These are phyloP conservation scores for Botryosphaeria dothidea DNA, from an alignment of 2,329 filamentous ascomycete species.

Conservation along the genomic window DNA sequence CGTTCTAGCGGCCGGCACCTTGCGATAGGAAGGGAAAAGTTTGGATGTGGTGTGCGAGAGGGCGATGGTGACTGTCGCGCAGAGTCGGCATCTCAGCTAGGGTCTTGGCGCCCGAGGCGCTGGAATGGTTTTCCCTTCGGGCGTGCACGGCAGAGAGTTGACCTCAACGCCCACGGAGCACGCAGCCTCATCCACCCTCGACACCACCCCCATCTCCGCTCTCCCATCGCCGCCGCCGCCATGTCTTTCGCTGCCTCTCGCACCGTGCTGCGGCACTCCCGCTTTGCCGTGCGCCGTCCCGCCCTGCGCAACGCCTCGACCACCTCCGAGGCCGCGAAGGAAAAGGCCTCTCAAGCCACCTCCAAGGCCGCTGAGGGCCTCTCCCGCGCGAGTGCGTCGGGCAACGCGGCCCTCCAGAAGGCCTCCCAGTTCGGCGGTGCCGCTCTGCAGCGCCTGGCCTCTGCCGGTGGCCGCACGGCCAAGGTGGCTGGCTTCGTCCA, in stretches of 20 bases:
- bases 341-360: slow-evolving; percentile 41
- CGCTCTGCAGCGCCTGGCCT: slow-evolving; percentile 66
- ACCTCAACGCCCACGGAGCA: slow-evolving; percentile 13
- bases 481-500: slow-evolving; percentile 77
- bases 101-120: slow-evolving; percentile 14
- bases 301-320: slow-evolving; percentile 52
- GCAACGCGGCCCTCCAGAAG: slow-evolving; percentile 73
- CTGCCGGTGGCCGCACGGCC: slow-evolving; percentile 81
- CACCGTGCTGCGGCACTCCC: slow-evolving; percentile 46
- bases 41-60: slow-evolving; percentile 1
- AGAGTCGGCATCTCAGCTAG: slow-evolving; percentile 12
- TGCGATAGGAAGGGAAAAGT: slow-evolving; percentile 5
- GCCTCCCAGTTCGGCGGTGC: slow-evolving; percentile 54
- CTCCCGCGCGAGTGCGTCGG: slow-evolving; percentile 76
- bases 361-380: slow-evolving; percentile 80
- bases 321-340: slow-evolving; percentile 51
- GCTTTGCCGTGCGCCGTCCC: slow-evolving; percentile 43
- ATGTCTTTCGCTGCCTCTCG: slow-evolving; percentile 52
- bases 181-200: slow-evolving; percentile 17
- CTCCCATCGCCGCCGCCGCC: slow-evolving; percentile 31
- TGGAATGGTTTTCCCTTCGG: slow-evolving; percentile 17
- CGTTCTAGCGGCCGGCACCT: background rate
- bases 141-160: slow-evolving; percentile 18
- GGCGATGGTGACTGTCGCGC: slow-evolving; percentile 13
- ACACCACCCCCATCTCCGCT: slow-evolving; percentile 23